A percentile compares a stretch with the other conserved stretches of the same genome.
Evolutionary conservation across 1,139 yeast genomes (phyloP).

Genomic region (Suhomyces ambrosiae): DNA sequence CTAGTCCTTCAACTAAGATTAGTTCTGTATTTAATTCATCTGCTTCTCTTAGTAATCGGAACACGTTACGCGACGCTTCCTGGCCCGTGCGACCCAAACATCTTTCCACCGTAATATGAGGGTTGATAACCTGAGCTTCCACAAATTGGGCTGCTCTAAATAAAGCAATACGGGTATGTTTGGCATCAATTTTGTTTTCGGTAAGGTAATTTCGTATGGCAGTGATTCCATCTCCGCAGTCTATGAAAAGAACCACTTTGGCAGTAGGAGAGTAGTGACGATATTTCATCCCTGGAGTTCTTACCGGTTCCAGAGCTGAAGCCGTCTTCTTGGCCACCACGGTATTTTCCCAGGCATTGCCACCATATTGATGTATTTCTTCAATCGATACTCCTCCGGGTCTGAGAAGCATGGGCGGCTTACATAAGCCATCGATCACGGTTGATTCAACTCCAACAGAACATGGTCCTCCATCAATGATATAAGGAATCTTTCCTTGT

Average conservation of each 20-base stretch:
- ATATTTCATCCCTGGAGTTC: slow-evolving; percentile 98
- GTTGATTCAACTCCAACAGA: slow-evolving; percentile 94
- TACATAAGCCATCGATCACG: slow-evolving; percentile 83
- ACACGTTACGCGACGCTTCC: slow-evolving; percentile 73
- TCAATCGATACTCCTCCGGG: slow-evolving; percentile 94
- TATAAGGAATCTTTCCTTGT: slow-evolving; percentile 76
- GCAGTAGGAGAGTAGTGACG: slow-evolving; percentile 94
- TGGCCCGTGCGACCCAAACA: slow-evolving; percentile 59
- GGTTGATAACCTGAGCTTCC: slow-evolving; percentile 23
- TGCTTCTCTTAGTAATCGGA: slow-evolving; percentile 68
- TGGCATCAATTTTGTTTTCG: slow-evolving; percentile 18
- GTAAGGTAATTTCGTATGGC: slow-evolving; percentile 32
- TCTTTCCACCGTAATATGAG: slow-evolving; percentile 35
- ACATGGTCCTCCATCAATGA: slow-evolving; percentile 88
- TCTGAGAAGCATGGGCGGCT: slow-evolving; percentile 84
- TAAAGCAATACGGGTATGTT: slow-evolving; percentile 45
- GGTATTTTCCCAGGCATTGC: slow-evolving; percentile 62
- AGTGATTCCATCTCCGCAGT: slow-evolving; percentile 46
- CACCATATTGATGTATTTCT: slow-evolving; percentile 64
- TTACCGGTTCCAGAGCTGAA: slow-evolving; percentile 66
- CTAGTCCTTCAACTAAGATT: slow-evolving; percentile 76
- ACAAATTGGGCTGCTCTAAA: slow-evolving; percentile 43
- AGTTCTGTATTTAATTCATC: slow-evolving; percentile 65
- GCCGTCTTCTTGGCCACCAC: slow-evolving; percentile 68
- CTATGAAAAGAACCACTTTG: slow-evolving; percentile 68